These are phyloP conservation scores for Verticillium nubilum DNA, from an alignment of 2,329 filamentous ascomycete species.

Conservation along the genomic window DNA sequence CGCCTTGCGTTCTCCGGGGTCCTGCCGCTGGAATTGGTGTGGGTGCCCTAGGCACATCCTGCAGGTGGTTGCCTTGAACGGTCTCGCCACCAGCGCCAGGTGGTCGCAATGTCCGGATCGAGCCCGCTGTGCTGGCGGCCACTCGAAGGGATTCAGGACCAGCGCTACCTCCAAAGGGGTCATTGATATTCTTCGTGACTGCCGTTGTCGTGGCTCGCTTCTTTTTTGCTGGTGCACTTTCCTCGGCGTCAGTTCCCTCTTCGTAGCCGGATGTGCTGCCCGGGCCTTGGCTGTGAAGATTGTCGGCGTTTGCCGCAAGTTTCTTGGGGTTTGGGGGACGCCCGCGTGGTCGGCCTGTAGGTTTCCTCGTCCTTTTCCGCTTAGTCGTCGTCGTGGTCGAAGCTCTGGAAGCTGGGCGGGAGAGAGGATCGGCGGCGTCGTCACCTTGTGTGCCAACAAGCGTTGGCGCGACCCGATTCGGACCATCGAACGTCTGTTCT, in stretches of 20 bases:
- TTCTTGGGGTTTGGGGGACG: slow-evolving; percentile 40
- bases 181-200: slow-evolving; percentile 65
- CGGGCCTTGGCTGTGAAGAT: not conserved
- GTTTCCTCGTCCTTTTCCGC: slow-evolving; percentile 25
- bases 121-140: slow-evolving; percentile 85
- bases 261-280: slow-evolving; percentile 74
- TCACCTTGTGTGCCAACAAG: slow-evolving; percentile 19
- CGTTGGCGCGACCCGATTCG: slow-evolving; percentile 28
- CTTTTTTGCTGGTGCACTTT: slow-evolving; percentile 43
- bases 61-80: slow-evolving; percentile 47
- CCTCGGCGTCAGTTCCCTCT: slow-evolving; percentile 56
- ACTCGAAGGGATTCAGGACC: slow-evolving; percentile 78
- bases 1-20: slow-evolving; percentile 18
- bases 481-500: slow-evolving; percentile 18
- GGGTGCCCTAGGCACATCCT: slow-evolving; percentile 70
- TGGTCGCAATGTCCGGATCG: slow-evolving; percentile 78
- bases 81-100: slow-evolving; percentile 46
- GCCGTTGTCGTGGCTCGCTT: slow-evolving; percentile 78
- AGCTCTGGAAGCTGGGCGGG: slow-evolving; percentile 55
- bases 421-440: slow-evolving; percentile 33
- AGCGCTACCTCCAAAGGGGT: slow-evolving; percentile 65
- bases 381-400: slow-evolving; percentile 35
- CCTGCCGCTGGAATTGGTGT: slow-evolving; percentile 62
- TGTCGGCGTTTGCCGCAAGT: slow-evolving; percentile 24
- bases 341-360: slow-evolving; percentile 51